phyloP scores from a whole-genome alignment of 257 asterid species.

The Nicotiana knightiana region DNA sequence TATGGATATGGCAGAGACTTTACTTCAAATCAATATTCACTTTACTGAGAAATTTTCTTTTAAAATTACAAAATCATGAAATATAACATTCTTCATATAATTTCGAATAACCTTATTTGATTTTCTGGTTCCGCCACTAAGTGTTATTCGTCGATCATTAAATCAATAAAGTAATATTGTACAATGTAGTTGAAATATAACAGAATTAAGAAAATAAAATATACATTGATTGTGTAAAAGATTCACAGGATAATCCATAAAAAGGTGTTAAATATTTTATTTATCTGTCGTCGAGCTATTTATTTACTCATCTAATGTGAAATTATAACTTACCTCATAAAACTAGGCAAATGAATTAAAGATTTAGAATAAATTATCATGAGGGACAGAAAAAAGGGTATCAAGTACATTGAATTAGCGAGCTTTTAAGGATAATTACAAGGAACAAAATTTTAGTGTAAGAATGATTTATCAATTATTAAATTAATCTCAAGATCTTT shows the following conservation, averaged over 20 bases:
- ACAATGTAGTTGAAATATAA: too few species aligned
- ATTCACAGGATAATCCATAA: too few species aligned
- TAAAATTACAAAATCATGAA: not conserved
- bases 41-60: not conserved
- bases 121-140: too few species aligned
- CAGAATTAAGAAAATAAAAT: too few species aligned
- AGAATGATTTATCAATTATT: not conserved
- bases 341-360: not conserved
- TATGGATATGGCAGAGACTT: not conserved
- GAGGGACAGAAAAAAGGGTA: not conserved
- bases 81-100: too few species aligned
- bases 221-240: too few species aligned
- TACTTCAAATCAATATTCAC: slow-evolving; percentile 13
- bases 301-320: not conserved
- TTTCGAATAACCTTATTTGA: too few species aligned
- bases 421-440: not conserved
- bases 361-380: not conserved
- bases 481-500: not conserved
- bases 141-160: too few species aligned
- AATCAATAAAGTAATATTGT: too few species aligned
- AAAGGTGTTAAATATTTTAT: not conserved
- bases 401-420: not conserved
- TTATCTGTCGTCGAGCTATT: not conserved
- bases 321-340: slow-evolving; percentile 3
- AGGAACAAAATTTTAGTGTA: not conserved